A percentile compares a stretch with the other conserved stretches of the same genome.
These are phyloP conservation scores for Exophiala viscosa DNA, from an alignment of 2,329 filamentous ascomycete species.

Conservation along the genomic window DNA sequence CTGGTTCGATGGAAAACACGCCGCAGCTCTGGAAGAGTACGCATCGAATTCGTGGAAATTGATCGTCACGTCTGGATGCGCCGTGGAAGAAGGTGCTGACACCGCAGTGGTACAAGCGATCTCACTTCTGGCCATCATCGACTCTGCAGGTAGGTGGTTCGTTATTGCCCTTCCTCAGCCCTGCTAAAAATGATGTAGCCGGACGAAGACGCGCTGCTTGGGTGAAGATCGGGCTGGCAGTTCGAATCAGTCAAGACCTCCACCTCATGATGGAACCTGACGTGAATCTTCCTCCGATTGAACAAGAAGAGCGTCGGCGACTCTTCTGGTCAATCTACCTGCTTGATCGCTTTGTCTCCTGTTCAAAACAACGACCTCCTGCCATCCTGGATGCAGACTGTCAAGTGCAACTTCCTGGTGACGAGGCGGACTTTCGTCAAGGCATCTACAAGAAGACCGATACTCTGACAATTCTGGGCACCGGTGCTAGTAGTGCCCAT, in stretches of 20 bases:
- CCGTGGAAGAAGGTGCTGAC: constrained; percentile 30
- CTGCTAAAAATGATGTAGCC: constrained; percentile 22
- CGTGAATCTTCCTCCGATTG: constrained; percentile 17
- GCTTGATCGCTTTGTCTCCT: constrained; percentile 32
- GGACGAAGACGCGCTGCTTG: constrained; percentile 32
- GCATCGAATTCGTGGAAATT: constrained; percentile 34
- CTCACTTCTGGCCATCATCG: constrained; percentile 37
- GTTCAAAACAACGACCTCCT: constrained; percentile 20
- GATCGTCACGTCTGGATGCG: constrained; percentile 34
- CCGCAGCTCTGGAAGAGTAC: constrained; percentile 29
- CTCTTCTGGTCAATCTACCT: constrained; percentile 34
- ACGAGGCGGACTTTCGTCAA: constrained; percentile 7
- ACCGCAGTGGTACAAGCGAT: constrained; percentile 37
- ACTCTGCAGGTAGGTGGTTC: constrained; percentile 36
- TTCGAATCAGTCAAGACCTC: constrained; percentile 61
- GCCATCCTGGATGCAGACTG: constrained; percentile 20
- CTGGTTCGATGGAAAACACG: constrained; percentile 27
- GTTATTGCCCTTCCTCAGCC: background rate
- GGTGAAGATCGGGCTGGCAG: constrained; percentile 35
- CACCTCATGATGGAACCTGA: constrained; percentile 31
- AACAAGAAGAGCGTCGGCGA: constrained; percentile 32
- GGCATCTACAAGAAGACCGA: constrained; percentile 4
- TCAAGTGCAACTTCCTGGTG: constrained; percentile 19
- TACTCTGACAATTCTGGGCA: constrained; percentile 7
- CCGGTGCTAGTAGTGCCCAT: constrained; percentile 5